Evolutionary conservation across 1,284 basidiomycete genomes (phyloP).

Genomic region (Schizophyllum amplum): DNA sequence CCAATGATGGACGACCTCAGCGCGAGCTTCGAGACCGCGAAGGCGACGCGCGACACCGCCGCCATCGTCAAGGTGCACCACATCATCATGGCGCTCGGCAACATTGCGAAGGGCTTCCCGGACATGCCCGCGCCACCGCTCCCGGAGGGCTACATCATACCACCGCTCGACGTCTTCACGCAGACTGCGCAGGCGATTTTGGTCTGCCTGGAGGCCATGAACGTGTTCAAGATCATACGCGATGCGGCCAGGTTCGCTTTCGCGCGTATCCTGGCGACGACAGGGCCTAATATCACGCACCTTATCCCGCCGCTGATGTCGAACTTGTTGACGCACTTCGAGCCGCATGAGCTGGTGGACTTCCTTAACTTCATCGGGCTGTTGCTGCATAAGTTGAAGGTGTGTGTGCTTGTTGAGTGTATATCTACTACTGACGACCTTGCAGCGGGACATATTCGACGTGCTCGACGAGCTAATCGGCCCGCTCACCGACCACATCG

Average conservation of each 20-base stretch:
- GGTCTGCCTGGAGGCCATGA: conserved; percentile 84
- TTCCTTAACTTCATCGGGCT: conserved; percentile 93
- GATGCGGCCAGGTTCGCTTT: conserved; percentile 95
- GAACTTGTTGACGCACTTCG: conserved; percentile 85
- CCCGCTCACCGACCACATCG: conserved; percentile 82
- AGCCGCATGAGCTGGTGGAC: conserved; percentile 88
- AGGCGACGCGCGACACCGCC: conserved; percentile 54
- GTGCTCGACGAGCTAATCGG: conserved; percentile 90
- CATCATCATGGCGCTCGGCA: conserved; percentile 90
- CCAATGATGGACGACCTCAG: conserved; percentile 79
- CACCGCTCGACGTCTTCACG: conserved; percentile 78
- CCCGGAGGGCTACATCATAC: conserved; percentile 59
- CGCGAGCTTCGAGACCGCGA: conserved; percentile 49
- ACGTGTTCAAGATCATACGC: conserved; percentile 79
- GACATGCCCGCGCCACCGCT: conserved; percentile 63
- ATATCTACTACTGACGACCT: not conserved
- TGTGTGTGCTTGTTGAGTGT: conserved; percentile 24
- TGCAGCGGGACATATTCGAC: conserved; percentile 67
- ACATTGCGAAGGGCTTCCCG: conserved; percentile 96
- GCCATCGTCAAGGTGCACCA: conserved; percentile 91
- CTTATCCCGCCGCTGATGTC: conserved; percentile 84
- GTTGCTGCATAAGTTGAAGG: conserved; percentile 89
- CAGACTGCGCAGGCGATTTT: conserved; percentile 88
- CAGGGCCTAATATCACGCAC: conserved; percentile 75
- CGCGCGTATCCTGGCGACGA: conserved; percentile 85